These are phyloP conservation scores for Ilyonectria robusta DNA, from an alignment of 2,329 filamentous ascomycete genomes.

Conservation along the genomic window DNA sequence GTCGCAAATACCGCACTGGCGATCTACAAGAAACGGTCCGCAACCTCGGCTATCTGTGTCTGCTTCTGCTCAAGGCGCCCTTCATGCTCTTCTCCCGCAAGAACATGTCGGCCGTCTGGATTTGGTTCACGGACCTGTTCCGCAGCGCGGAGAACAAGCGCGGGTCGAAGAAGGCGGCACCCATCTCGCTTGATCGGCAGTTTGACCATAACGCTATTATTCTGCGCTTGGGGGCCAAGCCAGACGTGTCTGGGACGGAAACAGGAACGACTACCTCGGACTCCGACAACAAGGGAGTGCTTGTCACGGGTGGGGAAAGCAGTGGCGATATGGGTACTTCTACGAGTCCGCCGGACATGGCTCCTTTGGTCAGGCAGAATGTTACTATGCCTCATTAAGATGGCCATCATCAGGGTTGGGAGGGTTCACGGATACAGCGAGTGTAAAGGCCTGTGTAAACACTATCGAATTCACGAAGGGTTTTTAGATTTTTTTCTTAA, in stretches of 20 bases:
- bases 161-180: neutral
- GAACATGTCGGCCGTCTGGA: conserved; percentile 17
- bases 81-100: conserved; percentile 18
- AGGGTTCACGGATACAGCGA: no score
- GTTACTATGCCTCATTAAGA: no score
- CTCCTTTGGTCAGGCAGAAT: no score
- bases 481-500: no score
- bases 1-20: conserved; percentile 27
- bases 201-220: conserved; percentile 20
- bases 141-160: conserved; percentile 26
- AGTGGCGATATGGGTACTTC: neutral
- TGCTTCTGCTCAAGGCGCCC: conserved; percentile 12
- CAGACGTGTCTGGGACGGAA: neutral
- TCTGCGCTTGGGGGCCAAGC: conserved; percentile 19
- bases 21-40: conserved; percentile 29
- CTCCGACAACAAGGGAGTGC: neutral
- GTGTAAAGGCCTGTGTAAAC: no score
- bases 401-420: no score
- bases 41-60: neutral
- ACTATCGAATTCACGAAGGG: no score
- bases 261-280: neutral
- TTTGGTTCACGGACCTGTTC: conserved; percentile 34
- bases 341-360: no score
- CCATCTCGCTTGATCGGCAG: neutral
- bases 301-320: neutral